phyloP scores from a whole-genome alignment of 345 rosid species.

The thale cress (Arabidopsis thaliana) region TAIR10.1 NC_003074.8:19826501-19827000 shows the following conservation, averaged over 20 bases:
- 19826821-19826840: constrained; percentile 66
- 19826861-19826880: constrained; percentile 74
- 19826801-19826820: constrained; percentile 55
- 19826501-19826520: constrained; percentile 71
- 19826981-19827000: constrained; percentile 75
- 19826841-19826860: constrained; percentile 70
- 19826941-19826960: constrained; percentile 64
- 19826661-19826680: constrained; percentile 77
- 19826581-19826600: not conserved
- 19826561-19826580: constrained; percentile 41
- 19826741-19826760: not conserved
- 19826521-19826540: constrained; percentile 62
- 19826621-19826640: not conserved
- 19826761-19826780: not conserved
- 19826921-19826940: constrained; percentile 3
- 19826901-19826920: not conserved
- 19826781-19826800: constrained; percentile 9
- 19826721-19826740: constrained; percentile 51
- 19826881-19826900: constrained; percentile 17
- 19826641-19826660: constrained; percentile 72
- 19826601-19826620: not conserved
- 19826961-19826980: constrained; percentile 73
- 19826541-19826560: constrained; percentile 65
- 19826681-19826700: constrained; percentile 87
- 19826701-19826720: constrained; percentile 84